Evolutionary conservation across 2,329 filamentous ascomycete species (phyloP), one percentile per base, ranked within the genome.

Genomic region (Colletotrichum spaethianum): DNA sequence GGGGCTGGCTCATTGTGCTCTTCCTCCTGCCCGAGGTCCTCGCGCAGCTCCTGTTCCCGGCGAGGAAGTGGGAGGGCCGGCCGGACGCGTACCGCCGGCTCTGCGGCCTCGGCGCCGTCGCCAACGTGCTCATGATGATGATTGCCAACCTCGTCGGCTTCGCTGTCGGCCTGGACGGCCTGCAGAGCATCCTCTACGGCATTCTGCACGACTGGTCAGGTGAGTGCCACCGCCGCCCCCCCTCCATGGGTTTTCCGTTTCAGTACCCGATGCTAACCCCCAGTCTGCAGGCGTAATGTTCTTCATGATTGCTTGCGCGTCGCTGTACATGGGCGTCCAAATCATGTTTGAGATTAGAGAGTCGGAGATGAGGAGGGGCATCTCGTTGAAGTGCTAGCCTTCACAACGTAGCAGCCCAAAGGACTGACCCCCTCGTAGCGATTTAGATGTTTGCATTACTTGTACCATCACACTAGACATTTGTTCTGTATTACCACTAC

Each of bases 311-410:
- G 93, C 94, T 4, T 96, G 91, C 78, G 83, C 82, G n/a, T 91
- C 90, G 53, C 82, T 98, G 11, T 99, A 98, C 80, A 91, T 95
- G 0, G 95, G 93, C 33, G 89, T 93, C 52, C 96, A 98, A 84
- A 85, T 98, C 78, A 99, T 99, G 96, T 98, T 98, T 85, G 96
- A 99, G 85, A 89, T 97, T 76, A 88, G 96, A 63, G 94, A 98
- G 84, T 87, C 88, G 52, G 96, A 99, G 86, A 90, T 91, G 82
- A 89, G 96, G 77, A 90, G 90, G 76, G 96, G 96, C 0, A 92
- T 98, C 70, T 88, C 90, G 76, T 81, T 98, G 82, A 98, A 94
- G 84, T 98, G 94, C 81, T 97, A 82, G 55, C n/a, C 23, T 26
- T n/a, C 12, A 23, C n/a, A 6, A 20, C 14, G 14, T 31, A 26